Conservation (phyloP, 2,329 filamentous ascomycete species). For the Lizonia empirigonia region DNA sequence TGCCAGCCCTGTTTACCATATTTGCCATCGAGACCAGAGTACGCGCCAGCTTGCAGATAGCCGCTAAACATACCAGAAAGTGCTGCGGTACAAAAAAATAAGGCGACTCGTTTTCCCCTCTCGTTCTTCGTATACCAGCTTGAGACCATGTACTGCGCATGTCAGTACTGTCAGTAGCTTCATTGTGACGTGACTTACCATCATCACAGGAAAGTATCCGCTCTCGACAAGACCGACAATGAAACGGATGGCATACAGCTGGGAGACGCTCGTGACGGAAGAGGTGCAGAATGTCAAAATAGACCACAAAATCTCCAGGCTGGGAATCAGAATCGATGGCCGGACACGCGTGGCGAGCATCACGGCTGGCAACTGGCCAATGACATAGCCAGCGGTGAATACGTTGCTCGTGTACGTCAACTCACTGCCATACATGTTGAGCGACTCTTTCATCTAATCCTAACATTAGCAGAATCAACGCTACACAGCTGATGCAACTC, state of each 20-base stretch:
- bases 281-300: constrained; percentile 29
- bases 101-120: constrained; percentile 37
- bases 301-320: constrained; percentile 39
- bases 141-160: constrained; percentile 41
- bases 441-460: constrained; percentile 36
- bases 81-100: constrained; percentile 42
- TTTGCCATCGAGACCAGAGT: constrained; percentile 38
- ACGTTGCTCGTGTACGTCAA: constrained; percentile 38
- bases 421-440: constrained; percentile 39
- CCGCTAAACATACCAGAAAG: constrained; percentile 45
- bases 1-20: constrained; percentile 34
- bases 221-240: constrained; percentile 37
- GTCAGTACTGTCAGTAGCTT: constrained; percentile 1
- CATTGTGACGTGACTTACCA: constrained; percentile 14
- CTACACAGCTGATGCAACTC: not conserved
- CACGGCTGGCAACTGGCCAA: constrained; percentile 38
- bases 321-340: constrained; percentile 39
- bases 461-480: not conserved
- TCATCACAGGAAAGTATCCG: constrained; percentile 39
- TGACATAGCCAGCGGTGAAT: constrained; percentile 39
- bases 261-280: constrained; percentile 28
- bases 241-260: constrained; percentile 46
- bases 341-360: constrained; percentile 33
- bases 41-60: constrained; percentile 43
- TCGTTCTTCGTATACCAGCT: constrained; percentile 53